Evolutionary conservation across 192 early-diverging fungal genomes (phyloP), one percentile per base, ranked within the genome.

Genomic region (Lunasporangiospora selenospora): DNA sequence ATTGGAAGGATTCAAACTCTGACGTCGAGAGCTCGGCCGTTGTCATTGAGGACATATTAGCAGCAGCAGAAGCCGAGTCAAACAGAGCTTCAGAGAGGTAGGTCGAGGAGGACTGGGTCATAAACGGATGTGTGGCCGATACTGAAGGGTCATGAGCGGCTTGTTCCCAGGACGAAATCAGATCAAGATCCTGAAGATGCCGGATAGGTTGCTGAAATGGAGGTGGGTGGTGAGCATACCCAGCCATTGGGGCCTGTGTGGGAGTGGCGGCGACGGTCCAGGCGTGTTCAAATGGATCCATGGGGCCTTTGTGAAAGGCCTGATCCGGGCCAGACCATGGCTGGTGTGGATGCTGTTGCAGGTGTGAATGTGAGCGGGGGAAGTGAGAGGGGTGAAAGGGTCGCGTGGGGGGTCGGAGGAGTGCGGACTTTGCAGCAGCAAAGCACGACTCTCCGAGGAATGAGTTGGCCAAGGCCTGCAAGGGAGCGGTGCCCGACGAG

Each of bases 121-220:
- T n/a, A 16, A 57, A 43, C 6, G 19, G 12, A n/a, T 16, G 13
- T 43, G 26, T 39, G 30, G 53, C 10, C 21, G 39, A n/a, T n/a
- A 49, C 6, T 58, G 48, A 52, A 34, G 67, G 23, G 21, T 46
- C 12, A 34, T 26, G 32, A 6, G 45, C 45, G 4, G 57, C 57
- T n/a, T 57, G 53, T 3, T 73, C 69, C 69, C 69, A 73, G 13
- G 59, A 55, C 4, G 59, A 21, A 29, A 73, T 58, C 18, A 73
- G 36, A 23, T 63, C 55, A 11, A 62, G 41, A 29, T 73, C 69
- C 1, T 53, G 67, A 9, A 71, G 43, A 9, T 67, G 50, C 8
- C 45, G 18, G 15, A 51, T 39, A 45, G 27, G 19, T 4, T n/a
- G 23, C 23, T 9, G 26, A 24, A 50, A 15, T 33, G 29, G 34